phyloP scores from a whole-genome alignment of 2,329 filamentous ascomycete genomes.

The Bimuria novae-zelandiae region DNA sequence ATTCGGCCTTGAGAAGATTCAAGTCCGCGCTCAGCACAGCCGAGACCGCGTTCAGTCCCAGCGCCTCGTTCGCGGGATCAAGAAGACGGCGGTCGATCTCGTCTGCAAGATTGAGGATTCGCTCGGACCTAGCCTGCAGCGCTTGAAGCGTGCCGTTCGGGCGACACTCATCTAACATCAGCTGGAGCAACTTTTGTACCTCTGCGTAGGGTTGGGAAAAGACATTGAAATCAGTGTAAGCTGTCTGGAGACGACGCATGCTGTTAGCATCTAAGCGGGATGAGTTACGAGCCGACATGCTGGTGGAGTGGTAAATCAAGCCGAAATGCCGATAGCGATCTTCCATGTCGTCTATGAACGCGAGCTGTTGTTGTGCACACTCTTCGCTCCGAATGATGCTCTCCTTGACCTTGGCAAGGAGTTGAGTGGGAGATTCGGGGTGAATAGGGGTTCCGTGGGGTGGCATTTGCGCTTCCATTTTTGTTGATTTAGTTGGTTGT shows the following conservation, averaged over 20 bases:
- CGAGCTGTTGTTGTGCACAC: not conserved
- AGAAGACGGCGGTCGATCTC: not conserved
- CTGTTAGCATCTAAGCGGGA: not conserved
- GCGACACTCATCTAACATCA: not conserved
- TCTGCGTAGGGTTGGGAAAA: not conserved
- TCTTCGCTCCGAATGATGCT: not conserved
- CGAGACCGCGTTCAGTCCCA: not conserved
- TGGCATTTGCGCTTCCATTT: not conserved
- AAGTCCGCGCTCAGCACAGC: not conserved
- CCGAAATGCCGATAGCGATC: not conserved
- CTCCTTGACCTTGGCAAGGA: not conserved
- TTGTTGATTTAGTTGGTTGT: not conserved
- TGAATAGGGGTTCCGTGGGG: not conserved
- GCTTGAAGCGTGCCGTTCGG: not conserved
- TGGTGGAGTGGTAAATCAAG: not conserved
- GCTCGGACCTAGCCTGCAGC: not conserved
- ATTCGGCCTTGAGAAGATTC: not conserved
- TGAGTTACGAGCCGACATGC: not conserved
- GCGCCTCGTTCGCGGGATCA: not conserved
- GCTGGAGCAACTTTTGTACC: not conserved
- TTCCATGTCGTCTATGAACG: not conserved
- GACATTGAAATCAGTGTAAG: not conserved
- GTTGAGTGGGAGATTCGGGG: not conserved
- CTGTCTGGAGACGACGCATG: not conserved
- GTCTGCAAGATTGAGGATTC: not conserved